A percentile compares a stretch with the other conserved stretches of the same genome.
phyloP scores from a whole-genome alignment of 2,329 filamentous ascomycete species.

The Aspergillus flavus region DNA sequence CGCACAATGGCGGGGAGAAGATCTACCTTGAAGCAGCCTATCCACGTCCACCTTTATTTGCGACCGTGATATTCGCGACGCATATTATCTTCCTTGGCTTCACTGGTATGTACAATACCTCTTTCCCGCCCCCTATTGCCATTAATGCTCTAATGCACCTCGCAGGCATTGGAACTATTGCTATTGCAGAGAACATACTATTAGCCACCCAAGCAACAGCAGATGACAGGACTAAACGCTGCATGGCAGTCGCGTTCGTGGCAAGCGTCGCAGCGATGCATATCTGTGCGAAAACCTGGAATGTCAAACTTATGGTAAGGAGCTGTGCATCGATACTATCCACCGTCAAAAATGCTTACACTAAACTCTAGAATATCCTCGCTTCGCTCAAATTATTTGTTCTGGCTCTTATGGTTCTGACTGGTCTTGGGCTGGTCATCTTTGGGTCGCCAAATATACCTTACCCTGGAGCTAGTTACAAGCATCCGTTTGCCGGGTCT shows the following conservation, averaged over 20 bases:
- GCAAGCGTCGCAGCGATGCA: conserved; percentile 68
- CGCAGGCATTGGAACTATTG: conserved; percentile 62
- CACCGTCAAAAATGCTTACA: background rate
- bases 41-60: conserved; percentile 61
- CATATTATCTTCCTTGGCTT: conserved; percentile 66
- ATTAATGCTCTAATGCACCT: background rate
- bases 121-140: background rate
- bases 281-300: conserved; percentile 65
- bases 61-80: conserved; percentile 64
- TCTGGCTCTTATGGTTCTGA: conserved; percentile 65
- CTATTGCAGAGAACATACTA: conserved; percentile 72
- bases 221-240: conserved; percentile 68
- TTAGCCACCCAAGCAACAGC: conserved; percentile 65
- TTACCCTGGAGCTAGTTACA: conserved; percentile 63
- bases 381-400: conserved; percentile 68
- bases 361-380: conserved; percentile 53
- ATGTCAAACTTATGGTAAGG: conserved; percentile 60
- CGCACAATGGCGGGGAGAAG: conserved; percentile 67
- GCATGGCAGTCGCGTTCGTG: conserved; percentile 67
- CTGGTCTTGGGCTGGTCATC: conserved; percentile 63
- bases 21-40: conserved; percentile 71
- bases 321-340: background rate
- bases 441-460: conserved; percentile 61
- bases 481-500: conserved; percentile 66
- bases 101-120: conserved; percentile 31